Evolutionary conservation across 176 grass and related monocot genomes (phyloP), one percentile per base, ranked within the genome.

Genomic region (Carex cristatella): DNA sequence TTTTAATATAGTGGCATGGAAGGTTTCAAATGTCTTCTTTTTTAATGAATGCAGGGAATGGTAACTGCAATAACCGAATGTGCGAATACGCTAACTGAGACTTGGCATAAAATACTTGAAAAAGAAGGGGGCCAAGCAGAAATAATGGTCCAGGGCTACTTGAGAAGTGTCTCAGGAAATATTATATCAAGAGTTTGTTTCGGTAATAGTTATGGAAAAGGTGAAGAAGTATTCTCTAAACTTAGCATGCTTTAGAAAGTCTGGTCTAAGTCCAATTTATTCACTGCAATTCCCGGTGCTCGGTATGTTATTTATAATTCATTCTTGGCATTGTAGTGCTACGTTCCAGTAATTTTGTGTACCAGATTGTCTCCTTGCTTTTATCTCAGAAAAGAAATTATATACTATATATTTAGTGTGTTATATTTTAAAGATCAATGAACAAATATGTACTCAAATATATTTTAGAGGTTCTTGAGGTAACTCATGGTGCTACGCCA

Each of bases 81-180:
- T 77, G 78, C 84, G 79, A 48, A 40, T 6, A 32, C 61, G 23
- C 86, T 92, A 86, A 78, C 92, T 67, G 83, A 46, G 19, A 86
- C 69, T 49, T 94, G 94, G 94, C 78, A 88, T 18, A 88, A 64
- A 35, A 48, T 82, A 54, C 2, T 94, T 73, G 89, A 79, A 18
- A 84, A 67, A 40, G 68, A 69, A 62, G 92, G 89, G 69, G 89
- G 84, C 16, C 87, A 65, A 68, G 78, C 64, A 54, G 94, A 97
- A 82, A 88, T 97, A 57, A 68, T 94, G 72, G 88, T 97, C 14
- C 89, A 97, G 87, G 89, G 86, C 53, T 89, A 86, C 78, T 71
- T 97, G 85, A 94, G 88, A 65, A 94, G 73, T 32, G 88, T 94
- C 73, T 97, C 94, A 75, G 92, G 90, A 86, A 90, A 94, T 91